Conservation (phyloP, 352 stramenopile genomes). For the Hyaloperonospora brassicae region DNA sequence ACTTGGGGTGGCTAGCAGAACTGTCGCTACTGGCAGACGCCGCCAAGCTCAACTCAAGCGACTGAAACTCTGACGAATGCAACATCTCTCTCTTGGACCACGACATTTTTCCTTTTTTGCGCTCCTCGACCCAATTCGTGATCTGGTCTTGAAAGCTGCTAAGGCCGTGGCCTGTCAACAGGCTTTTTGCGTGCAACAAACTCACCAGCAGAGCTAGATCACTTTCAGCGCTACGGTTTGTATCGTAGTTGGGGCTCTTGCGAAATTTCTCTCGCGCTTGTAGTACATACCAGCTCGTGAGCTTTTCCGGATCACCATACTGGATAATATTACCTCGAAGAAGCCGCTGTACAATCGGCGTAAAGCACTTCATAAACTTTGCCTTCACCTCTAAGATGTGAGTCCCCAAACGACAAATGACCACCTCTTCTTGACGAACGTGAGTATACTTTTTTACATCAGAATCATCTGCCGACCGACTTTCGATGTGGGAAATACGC, state of each 20-base stretch:
- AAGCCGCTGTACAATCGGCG: conserved; percentile 54
- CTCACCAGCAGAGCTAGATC: conserved; percentile 70
- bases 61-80: conserved; percentile 61
- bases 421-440: conserved; percentile 74
- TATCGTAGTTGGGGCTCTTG: conserved; percentile 49
- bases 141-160: conserved; percentile 68
- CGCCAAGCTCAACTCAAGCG: conserved; percentile 41
- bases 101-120: conserved; percentile 40
- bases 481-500: conserved; percentile 92
- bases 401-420: conserved; percentile 54
- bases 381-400: conserved; percentile 62
- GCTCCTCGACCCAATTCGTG: conserved; percentile 45
- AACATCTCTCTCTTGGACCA: conserved; percentile 81
- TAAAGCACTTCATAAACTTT: conserved; percentile 56
- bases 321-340: conserved; percentile 50
- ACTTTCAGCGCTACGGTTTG: conserved; percentile 62
- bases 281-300: conserved; percentile 75
- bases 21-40: conserved; percentile 14
- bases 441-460: conserved; percentile 90
- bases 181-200: conserved; percentile 66
- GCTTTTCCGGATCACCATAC: conserved; percentile 60
- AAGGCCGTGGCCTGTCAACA: conserved; percentile 70
- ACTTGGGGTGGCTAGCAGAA: conserved; percentile 60
- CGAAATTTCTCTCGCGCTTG: conserved; percentile 69
- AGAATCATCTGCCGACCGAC: conserved; percentile 89